Base-by-base conservation (phyloP, 108 stramenopile genomes). In the Bacterosira constricta region DNA sequence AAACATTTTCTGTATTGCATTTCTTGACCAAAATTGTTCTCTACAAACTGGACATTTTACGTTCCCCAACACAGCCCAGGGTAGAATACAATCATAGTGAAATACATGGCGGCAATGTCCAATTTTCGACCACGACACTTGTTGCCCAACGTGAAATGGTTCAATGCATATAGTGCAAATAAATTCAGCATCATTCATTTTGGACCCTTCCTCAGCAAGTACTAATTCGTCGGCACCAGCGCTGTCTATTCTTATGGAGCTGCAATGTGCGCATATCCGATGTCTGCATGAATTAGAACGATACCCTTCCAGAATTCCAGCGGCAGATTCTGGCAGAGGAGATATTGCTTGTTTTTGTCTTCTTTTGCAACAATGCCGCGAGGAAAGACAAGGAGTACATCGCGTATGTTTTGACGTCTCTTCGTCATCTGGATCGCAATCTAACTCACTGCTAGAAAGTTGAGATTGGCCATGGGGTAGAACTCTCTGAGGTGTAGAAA, bases 131-230 rank as follows among this genome's bases (percentile, higher is more conserved):
- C 81, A 86, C 15, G 84, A 68, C 18, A 89, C 77, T 11, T 72
- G 62, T 18, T 86, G 83, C n/a, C 58, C 73, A 0, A 77, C 61
- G 11, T 32, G 32, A 38, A 88, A 88, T 3, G 45, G 20, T 42
- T 82, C 83, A 31, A 88, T 39, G 55, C 88, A 88, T 52, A 88
- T 82, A 38, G 79, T 56, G 64, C 88, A 88, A 39, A 51, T 6
- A 3, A 23, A 21, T 9, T 52, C 36, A 53, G 18, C 38, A 9
- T 27, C 18, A 21, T 30, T 15, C n/a, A 35, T 62, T 26, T 31
- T 8, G 17, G 23, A 26, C 5, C 51, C 51, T 51, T 53, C 65
- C 51, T 66, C 65, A 12, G 36, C 65, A 31, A 34, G 30, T 51
- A 26, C 25, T 10, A 52, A 18, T 23, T 38, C 50, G n/a, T 12